Percentiles rank a stretch among this genome's conserved stretches.
Conservation (phyloP, 2,329 filamentous ascomycete species). For the Nakataea oryzae region DNA sequence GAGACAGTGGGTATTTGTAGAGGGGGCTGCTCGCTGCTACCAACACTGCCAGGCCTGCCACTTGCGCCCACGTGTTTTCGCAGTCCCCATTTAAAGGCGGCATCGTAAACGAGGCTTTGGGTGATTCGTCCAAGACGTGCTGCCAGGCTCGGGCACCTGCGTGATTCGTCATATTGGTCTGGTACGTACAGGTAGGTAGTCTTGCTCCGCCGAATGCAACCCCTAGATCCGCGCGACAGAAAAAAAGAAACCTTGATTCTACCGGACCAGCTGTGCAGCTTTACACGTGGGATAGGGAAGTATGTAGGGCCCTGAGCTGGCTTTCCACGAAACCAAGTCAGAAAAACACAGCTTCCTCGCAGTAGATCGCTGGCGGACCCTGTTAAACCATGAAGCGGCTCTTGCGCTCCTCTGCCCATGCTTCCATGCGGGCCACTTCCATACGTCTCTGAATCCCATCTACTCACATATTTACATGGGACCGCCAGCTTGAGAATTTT, state of each 20-base stretch:
- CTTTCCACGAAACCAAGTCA: neutral
- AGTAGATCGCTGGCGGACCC: neutral
- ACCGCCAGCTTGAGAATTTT: neutral
- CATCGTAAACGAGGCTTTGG: neutral
- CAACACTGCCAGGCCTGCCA: neutral
- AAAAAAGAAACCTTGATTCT: no score
- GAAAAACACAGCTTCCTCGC: neutral
- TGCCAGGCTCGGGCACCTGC: no score
- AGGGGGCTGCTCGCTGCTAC: neutral
- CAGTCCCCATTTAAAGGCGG: neutral
- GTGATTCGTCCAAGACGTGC: neutral
- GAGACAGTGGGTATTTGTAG: neutral
- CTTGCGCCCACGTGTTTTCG: neutral
- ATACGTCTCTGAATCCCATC: no score
- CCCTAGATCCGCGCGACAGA: no score
- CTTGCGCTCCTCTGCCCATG: neutral
- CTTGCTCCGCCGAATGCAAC: neutral
- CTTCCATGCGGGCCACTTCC: no score
- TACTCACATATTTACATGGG: neutral
- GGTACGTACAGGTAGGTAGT: no score
- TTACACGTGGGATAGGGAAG: neutral
- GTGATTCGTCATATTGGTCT: no score
- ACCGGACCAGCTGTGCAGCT: no score
- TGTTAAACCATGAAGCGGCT: neutral
- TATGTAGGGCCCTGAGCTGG: neutral